Base-by-base conservation (phyloP, 352 stramenopile species). In the Phytophthora capsici region DNA sequence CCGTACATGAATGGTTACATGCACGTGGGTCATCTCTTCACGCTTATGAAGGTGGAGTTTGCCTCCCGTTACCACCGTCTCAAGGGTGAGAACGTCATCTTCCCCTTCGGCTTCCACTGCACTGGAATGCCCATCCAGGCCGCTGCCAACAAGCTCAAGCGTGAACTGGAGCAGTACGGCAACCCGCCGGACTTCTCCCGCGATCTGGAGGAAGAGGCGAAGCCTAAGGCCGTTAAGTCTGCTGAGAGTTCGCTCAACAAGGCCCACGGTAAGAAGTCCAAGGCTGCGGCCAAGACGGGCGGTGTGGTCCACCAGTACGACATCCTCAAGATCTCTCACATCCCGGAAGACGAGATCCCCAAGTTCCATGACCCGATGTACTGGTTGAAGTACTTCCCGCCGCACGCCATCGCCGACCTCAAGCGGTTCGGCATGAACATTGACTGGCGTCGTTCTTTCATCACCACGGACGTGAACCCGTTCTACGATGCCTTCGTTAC, bases 51-150 rank as follows among this genome's bases (percentile, higher is more conserved):
- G 83, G 97, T 98, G 7, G 94, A 97, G 68, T 98, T 98, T 66
- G 85, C 91, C 6, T 88, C 86, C 34, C 88, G 88, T 20, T 96
- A 89, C 57, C 96, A 99, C 75, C 91, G 96, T 41, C 89, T 99
- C 50, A 96, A 98, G 80, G 98, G 97, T 43, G 98, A 99, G 73
- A 99, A 99, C 83, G 97, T 98, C 34, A 77, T 99, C 46, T 99
- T 99, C 74, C 98, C 98, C 45, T 99, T 99, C 85, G 96, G 86
- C 7, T 98, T 99, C 66, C 98, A 99, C 84, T 99, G 98, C 85
- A 99, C 98, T 17, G 98, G 98, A 56, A 99, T 99, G 98, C 98
- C 98, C 20, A 99, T 99, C 80, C 97, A 99, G 85, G 96, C 94
- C 3, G 98, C 98, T 12, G 98, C 98, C 19, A 99, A 99, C 85